Evolutionary conservation across 78 protist species (phyloP), one percentile per base, ranked within the genome.

Genomic region (Creolimax fragrantissima): DNA sequence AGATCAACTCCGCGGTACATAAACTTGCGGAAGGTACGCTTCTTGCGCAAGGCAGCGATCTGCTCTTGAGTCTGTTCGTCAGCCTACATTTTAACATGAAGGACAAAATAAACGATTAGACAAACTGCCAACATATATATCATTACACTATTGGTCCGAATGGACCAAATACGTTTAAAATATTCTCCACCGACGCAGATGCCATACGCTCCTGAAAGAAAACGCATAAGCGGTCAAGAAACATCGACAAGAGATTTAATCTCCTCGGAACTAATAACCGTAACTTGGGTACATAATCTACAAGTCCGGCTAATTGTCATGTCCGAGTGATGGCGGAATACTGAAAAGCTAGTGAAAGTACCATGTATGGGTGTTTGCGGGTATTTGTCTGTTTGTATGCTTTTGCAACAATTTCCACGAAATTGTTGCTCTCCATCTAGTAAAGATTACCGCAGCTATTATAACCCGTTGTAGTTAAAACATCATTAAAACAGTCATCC

Each of bases 1-100:
- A 98, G 95, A 32, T 99, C 99, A 44, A 98, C 84, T 2, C 99
- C 99, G 4, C 99, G 96, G 98, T 95, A 99, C 85, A 96, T 35
- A 98, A 95, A 99, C 96, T 97, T 98, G 94, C 97, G 95, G 99
- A 98, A 98, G 3, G 94, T 67, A 35, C 94, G 90, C 91, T 45
- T 42, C 85, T 58, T 47, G 74, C 74, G 74, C 24, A 58, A n/a
- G n/a, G n/a, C n/a, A n/a, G n/a, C n/a, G n/a, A n/a, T 17, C 74
- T 58, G 74, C 74, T 58, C 39, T 58, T 58, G 74, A 58, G 74
- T 24, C 24, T 58, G 39, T 58, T 58, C 24, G 74, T 58, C 74
- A 58, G 74, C 74, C 74, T 58, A 58, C n/a, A n/a, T n/a, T n/a
- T n/a, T n/a, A n/a, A n/a, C n/a, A n/a, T n/a, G n/a, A n/a, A n/a